Base-by-base conservation (phyloP, 2,329 filamentous ascomycete genomes). In the Diaporthe humulicola region DNA sequence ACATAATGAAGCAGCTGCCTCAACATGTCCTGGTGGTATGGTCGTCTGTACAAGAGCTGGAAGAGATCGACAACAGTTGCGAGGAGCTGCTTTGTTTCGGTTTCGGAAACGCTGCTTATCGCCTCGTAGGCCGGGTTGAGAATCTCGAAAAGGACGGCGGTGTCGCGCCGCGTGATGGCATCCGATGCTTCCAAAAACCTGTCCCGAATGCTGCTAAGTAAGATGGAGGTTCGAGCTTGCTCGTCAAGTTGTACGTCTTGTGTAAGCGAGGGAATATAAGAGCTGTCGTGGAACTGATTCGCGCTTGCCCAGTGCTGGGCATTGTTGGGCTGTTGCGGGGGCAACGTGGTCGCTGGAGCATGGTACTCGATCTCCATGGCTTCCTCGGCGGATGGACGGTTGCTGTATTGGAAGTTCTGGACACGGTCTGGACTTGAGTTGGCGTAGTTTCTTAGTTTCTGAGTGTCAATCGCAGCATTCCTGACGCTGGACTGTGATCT, bases 61-160 rank as follows among this genome's bases (percentile, higher is more conserved):
- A 54, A 69, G 12, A 69, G 7, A 8, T 54, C 45, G 10, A 14
- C 48, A 12, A 69, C 15, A 17, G 22, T 9, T n/a, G n/a, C n/a
- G 33, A 69, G 33, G 14, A 69, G 48, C n/a, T 40, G 45, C 15
- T 8, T 6, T 10, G 64, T 15, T 40, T 54, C 48, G 7, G 48
- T 15, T 3, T 40, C 64, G 1, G 64, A 15, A 17, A 69, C 33
- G n/a, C 10, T 17, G 48, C 64, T 69, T 3, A 69, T 69, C 15
- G 64, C 48, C 64, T 69, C 64, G 48, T 69, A 69, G 2, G 64
- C 64, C 4, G 64, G 64, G 48, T 69, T 54, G 64, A 69, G 64
- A 9, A 69, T 69, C 14, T 14, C 64, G n/a, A 69, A 69, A n/a
- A 69, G 64, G 8, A 5, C 33, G 33, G 64, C 33, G 48, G 48